Evolutionary conservation across 352 stramenopile species (phyloP).

Genomic region (Phytophthora pisi): DNA sequence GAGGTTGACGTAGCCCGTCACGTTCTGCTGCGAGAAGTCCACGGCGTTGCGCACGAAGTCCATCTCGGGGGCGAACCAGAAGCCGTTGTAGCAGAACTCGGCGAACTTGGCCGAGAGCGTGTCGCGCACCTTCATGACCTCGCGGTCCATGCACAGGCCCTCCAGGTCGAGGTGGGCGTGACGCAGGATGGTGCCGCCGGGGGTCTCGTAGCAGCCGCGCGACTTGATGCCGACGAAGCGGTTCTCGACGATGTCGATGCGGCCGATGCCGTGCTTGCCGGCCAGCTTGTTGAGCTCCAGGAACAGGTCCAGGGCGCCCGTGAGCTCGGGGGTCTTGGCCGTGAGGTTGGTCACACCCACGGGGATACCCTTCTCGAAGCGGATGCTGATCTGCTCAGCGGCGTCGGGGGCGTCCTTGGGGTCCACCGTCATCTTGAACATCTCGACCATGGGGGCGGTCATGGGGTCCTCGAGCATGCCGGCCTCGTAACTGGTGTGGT

Average conservation of each 20-base stretch:
- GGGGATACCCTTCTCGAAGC: constrained; percentile 96
- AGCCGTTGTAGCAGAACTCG: constrained; percentile 99
- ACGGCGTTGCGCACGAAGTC: constrained; percentile 97
- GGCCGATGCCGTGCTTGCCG: constrained; percentile 96
- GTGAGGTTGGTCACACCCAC: constrained; percentile 93
- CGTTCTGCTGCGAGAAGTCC: constrained; percentile 94
- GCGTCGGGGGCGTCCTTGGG: constrained; percentile 94
- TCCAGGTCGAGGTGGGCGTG: constrained; percentile 93
- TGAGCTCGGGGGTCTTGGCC: constrained; percentile 84
- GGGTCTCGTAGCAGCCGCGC: constrained; percentile 98
- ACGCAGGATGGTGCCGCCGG: constrained; percentile 93
- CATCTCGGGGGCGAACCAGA: constrained; percentile 99
- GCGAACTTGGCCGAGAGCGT: constrained; percentile 95
- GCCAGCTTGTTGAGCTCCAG: constrained; percentile 97
- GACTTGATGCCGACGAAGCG: constrained; percentile 99
- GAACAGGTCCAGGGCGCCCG: constrained; percentile 95
- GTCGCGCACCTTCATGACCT: constrained; percentile 96
- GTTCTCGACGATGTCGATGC: constrained; percentile 99
- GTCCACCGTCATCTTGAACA: constrained; percentile 99
- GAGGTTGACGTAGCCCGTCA: constrained; percentile 94
- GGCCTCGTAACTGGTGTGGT: constrained; percentile 98
- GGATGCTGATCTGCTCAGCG: constrained; percentile 92
- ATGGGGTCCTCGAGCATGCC: constrained; percentile 96
- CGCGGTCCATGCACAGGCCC: constrained; percentile 97
- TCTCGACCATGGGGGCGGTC: constrained; percentile 92